Percentiles rank a stretch among this genome's conserved stretches.
Conservation (phyloP, 2,329 filamentous ascomycete genomes). For the Botryotinia convoluta region DNA sequence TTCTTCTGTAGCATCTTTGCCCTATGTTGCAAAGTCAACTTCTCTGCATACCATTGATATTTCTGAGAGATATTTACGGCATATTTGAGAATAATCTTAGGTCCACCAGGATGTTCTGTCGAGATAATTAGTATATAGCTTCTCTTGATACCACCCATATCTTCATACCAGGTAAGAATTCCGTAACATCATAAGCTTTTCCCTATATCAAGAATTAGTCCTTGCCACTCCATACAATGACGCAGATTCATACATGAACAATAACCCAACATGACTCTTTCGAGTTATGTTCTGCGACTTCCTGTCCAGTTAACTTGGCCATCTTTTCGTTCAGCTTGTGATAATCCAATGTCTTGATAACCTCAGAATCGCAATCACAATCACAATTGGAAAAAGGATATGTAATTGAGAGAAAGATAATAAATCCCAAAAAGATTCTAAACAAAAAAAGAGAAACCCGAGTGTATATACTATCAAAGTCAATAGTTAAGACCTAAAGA, state of each 20-base stretch:
- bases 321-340: slow-evolving; percentile 26
- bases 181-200: slow-evolving; percentile 85
- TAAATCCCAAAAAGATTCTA: neutral
- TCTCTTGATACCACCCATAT: neutral
- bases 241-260: slow-evolving; percentile 61
- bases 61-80: slow-evolving; percentile 50
- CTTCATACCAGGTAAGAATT: slow-evolving; percentile 70
- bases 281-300: slow-evolving; percentile 71
- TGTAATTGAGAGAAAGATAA: neutral
- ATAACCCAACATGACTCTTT: slow-evolving; percentile 90
- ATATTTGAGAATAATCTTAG: slow-evolving; percentile 95
- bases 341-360: neutral
- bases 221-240: slow-evolving; percentile 16
- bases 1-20: slow-evolving; percentile 89
- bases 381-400: neutral
- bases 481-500: neutral
- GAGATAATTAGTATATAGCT: neutral
- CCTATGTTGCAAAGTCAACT: slow-evolving; percentile 40
- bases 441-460: neutral
- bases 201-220: slow-evolving; percentile 46
- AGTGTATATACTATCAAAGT: slow-evolving; percentile 7
- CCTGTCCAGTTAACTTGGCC: slow-evolving; percentile 47
- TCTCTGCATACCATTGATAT: neutral
- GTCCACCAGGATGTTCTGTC: slow-evolving; percentile 79
- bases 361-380: neutral